A percentile compares a stretch with the other conserved stretches of the same genome.
Evolutionary conservation across 306 rosid genomes (phyloP).

Genomic region (Quercus gilva): DNA sequence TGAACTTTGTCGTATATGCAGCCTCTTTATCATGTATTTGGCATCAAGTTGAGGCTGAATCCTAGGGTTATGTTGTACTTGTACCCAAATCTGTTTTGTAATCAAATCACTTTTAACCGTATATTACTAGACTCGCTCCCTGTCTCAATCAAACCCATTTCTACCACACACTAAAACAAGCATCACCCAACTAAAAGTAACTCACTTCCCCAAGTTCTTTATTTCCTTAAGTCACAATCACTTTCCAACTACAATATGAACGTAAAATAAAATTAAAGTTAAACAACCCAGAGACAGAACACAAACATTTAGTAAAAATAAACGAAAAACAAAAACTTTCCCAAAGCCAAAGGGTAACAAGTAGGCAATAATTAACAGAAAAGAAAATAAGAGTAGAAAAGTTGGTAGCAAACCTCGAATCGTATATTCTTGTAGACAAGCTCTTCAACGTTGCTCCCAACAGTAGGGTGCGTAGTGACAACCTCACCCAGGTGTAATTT

Average conservation of each 20-base stretch:
- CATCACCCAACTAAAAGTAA: background rate
- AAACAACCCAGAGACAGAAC: background rate
- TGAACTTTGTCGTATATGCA: no score
- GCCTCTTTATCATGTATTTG: no score
- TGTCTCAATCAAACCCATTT: background rate
- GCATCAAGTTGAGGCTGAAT: no score
- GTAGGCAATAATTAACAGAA: background rate
- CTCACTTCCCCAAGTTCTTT: background rate
- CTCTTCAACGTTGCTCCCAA: slow-evolving; percentile 97
- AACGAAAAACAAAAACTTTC: background rate
- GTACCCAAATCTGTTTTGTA: no score
- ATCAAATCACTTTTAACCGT: no score
- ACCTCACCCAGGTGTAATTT: slow-evolving; percentile 97
- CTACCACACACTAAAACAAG: background rate
- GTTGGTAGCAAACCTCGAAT: slow-evolving; percentile 59
- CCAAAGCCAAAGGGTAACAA: background rate
- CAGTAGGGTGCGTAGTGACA: slow-evolving; percentile 95
- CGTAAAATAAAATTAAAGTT: background rate
- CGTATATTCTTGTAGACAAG: slow-evolving; percentile 95
- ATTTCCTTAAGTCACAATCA: background rate
- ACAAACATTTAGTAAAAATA: background rate
- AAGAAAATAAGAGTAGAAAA: background rate
- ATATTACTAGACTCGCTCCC: background rate
- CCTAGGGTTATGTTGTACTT: no score
- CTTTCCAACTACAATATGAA: background rate